Conservation (phyloP, 1,284 basidiomycete species). For the Coriolopsis trogii region DNA sequence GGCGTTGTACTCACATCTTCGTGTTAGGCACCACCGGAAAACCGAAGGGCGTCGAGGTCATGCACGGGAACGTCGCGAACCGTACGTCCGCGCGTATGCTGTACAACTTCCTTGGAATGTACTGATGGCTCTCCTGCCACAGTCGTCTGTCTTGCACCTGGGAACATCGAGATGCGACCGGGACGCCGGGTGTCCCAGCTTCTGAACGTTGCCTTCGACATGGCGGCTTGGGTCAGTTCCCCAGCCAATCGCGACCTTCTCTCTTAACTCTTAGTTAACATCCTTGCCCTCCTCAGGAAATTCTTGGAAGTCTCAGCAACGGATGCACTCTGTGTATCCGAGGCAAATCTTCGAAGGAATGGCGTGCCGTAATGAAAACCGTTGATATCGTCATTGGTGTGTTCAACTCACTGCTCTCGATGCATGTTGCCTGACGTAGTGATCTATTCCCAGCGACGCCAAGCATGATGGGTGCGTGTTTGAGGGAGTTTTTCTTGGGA, state of each 20-base stretch:
- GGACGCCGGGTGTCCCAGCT: slow-evolving; percentile 59
- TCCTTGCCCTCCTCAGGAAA: slow-evolving; percentile 45
- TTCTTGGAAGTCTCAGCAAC: slow-evolving; percentile 56
- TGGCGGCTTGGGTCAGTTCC: slow-evolving; percentile 57
- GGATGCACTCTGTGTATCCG: slow-evolving; percentile 58
- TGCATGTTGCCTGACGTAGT: slow-evolving; percentile 30
- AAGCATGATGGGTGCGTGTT: slow-evolving; percentile 44
- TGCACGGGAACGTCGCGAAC: slow-evolving; percentile 60
- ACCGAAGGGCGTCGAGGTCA: slow-evolving; percentile 62
- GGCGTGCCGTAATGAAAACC: slow-evolving; percentile 57
- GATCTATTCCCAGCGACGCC: slow-evolving; percentile 29
- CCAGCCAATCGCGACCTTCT: background rate
- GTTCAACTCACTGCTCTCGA: background rate
- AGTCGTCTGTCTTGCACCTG: slow-evolving; percentile 58
- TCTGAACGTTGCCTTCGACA: slow-evolving; percentile 63
- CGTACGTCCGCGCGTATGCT: slow-evolving; percentile 39
- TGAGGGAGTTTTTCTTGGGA: background rate
- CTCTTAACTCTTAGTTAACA: background rate
- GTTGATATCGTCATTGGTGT: slow-evolving; percentile 60
- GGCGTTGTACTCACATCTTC: slow-evolving; percentile 8
- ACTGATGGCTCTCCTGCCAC: too few relatives aligned
- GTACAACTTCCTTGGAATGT: too few relatives aligned
- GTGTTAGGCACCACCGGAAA: slow-evolving; percentile 55
- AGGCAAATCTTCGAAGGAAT: slow-evolving; percentile 57
- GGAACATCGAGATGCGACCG: slow-evolving; percentile 56